A percentile compares a stretch with the other conserved stretches of the same genome.
Evolutionary conservation across 257 asterid genomes (phyloP).

Genomic region (Lycium ferocissimum): DNA sequence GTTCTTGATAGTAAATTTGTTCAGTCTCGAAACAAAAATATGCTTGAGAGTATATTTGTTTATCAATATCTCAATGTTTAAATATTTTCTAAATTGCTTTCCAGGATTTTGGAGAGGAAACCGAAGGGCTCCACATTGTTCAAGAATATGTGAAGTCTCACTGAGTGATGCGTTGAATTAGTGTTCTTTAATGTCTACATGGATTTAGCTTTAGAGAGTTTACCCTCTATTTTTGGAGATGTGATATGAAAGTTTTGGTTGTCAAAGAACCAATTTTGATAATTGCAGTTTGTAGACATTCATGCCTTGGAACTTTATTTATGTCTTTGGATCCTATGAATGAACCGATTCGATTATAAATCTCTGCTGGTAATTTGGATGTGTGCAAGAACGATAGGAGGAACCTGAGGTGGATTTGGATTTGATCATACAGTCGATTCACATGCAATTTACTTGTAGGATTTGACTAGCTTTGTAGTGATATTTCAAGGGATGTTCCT

Average conservation of each 20-base stretch:
- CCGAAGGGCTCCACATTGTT: constrained; percentile 76
- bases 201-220: not conserved
- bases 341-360: not conserved
- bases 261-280: not conserved
- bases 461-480: not conserved
- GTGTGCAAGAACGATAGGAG: not conserved
- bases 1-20: not conserved
- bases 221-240: constrained; percentile 4
- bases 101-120: constrained; percentile 84
- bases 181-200: not conserved
- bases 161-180: constrained; percentile 28
- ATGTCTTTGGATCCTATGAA: not conserved
- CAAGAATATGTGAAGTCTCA: constrained; percentile 73
- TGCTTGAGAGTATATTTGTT: not conserved
- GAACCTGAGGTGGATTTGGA: not conserved
- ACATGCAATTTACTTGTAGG: not conserved
- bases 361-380: not conserved
- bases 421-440: not conserved
- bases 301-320: not conserved
- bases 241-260: not conserved
- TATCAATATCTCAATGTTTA: not conserved
- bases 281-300: not conserved
- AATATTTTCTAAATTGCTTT: not conserved
- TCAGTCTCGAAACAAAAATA: not conserved
- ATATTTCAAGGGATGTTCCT: not conserved